These are phyloP conservation scores for Thraustotheca clavata DNA, from an alignment of 352 stramenopile genomes.

Conservation along the genomic window DNA sequence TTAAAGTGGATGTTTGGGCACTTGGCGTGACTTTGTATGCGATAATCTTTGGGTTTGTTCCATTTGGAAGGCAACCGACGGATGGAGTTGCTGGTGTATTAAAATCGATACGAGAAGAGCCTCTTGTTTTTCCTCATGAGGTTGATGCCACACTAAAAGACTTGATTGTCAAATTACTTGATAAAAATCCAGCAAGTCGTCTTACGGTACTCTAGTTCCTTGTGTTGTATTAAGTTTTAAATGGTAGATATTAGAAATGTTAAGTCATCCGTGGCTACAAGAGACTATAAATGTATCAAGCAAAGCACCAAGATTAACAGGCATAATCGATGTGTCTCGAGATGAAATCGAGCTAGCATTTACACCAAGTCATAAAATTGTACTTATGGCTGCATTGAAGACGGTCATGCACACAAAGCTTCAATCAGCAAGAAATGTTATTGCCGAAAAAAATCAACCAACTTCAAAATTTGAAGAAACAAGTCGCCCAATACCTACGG, in stretches of 20 bases:
- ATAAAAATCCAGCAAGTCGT: constrained; percentile 2
- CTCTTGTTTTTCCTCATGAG: constrained; percentile 10
- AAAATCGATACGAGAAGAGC: background rate
- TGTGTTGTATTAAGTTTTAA: background rate
- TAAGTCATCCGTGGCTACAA: constrained; percentile 39
- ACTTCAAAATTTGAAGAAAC: too few species aligned
- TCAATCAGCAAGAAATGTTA: background rate
- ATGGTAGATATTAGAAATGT: constrained; percentile 32
- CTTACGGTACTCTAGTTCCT: background rate
- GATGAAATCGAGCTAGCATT: constrained; percentile 66
- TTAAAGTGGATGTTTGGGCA: constrained; percentile 30
- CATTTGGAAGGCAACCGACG: constrained; percentile 19
- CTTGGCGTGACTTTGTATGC: constrained; percentile 29
- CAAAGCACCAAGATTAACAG: background rate
- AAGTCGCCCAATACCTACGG: background rate
- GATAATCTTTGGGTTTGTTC: constrained; percentile 29
- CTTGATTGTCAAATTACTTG: constrained; percentile 1
- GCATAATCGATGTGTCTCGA: constrained; percentile 35
- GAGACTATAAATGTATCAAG: background rate
- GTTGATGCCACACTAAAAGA: background rate
- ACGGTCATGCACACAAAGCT: background rate
- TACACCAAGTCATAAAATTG: constrained; percentile 65
- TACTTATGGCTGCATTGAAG: constrained; percentile 35
- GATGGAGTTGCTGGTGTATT: background rate
- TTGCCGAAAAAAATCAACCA: background rate